These are phyloP conservation scores for Solanum aculeatissimum DNA, from an alignment of 305 asterid genomes.

Conservation along the genomic window DNA sequence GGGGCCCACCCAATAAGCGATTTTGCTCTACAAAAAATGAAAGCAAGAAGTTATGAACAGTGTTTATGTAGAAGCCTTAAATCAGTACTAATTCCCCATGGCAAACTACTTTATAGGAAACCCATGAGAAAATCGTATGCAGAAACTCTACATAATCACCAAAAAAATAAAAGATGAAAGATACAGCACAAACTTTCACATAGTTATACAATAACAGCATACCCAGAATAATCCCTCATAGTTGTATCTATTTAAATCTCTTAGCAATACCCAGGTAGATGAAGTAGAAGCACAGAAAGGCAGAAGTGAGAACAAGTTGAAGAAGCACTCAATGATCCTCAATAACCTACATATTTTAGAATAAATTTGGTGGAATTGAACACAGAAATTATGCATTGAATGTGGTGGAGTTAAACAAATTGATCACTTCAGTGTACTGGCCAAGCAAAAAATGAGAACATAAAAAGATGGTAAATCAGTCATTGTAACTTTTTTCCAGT, in stretches of 20 bases:
- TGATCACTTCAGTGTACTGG: neutral
- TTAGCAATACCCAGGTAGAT: neutral
- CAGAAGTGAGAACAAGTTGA: neutral
- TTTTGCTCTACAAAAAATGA: neutral
- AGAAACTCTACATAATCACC: neutral
- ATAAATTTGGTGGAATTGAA: neutral
- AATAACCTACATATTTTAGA: neutral
- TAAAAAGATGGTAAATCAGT: neutral
- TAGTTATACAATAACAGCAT: neutral
- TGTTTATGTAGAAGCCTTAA: neutral
- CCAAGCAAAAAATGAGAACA: neutral
- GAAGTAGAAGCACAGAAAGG: neutral
- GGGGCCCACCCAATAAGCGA: neutral
- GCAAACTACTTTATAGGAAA: neutral
- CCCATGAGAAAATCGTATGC: neutral
- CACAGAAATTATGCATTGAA: neutral
- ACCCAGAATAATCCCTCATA: neutral
- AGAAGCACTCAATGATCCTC: neutral
- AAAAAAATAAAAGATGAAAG: neutral
- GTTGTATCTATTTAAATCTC: neutral
- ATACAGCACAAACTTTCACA: neutral
- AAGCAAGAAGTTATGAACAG: neutral
- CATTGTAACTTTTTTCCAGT: neutral
- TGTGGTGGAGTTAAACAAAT: neutral
- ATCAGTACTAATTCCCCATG: neutral